These are phyloP conservation scores for Xerocomus spinulosus DNA, from an alignment of 768 basidiomycete genomes.

Conservation along the genomic window DNA sequence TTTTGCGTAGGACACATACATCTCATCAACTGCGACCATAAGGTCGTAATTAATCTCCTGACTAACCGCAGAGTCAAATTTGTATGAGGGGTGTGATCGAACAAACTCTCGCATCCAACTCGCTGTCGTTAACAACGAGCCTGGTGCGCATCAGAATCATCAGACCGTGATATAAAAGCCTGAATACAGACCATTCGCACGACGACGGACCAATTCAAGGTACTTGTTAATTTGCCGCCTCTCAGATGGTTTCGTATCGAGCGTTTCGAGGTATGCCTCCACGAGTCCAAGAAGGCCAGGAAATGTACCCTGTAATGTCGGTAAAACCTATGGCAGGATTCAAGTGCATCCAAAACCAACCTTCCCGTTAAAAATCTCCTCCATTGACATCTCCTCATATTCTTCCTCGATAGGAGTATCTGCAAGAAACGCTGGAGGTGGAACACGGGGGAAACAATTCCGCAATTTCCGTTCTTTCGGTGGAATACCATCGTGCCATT, in stretches of 20 bases:
- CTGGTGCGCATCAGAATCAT: slow-evolving; percentile 35
- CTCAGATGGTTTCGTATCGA: slow-evolving; percentile 67
- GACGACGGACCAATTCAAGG: slow-evolving; percentile 67
- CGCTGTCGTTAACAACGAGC: slow-evolving; percentile 79
- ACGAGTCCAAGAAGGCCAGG: slow-evolving; percentile 81
- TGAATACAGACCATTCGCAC: slow-evolving; percentile 67
- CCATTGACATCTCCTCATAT: slow-evolving; percentile 87
- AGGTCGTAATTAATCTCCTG: slow-evolving; percentile 94
- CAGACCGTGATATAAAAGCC: not conserved
- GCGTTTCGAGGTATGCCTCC: slow-evolving; percentile 77
- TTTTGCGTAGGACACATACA: slow-evolving; percentile 50
- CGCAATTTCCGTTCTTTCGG: slow-evolving; percentile 62
- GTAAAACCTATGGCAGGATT: not conserved
- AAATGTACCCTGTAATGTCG: slow-evolving; percentile 52
- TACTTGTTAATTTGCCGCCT: slow-evolving; percentile 67
- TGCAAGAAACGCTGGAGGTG: slow-evolving; percentile 44
- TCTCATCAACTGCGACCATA: slow-evolving; percentile 81
- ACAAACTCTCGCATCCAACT: slow-evolving; percentile 94
- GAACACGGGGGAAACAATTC: slow-evolving; percentile 64
- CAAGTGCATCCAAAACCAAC: slow-evolving; percentile 33
- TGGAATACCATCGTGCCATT: slow-evolving; percentile 29
- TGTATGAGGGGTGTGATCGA: slow-evolving; percentile 84
- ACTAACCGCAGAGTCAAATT: slow-evolving; percentile 86
- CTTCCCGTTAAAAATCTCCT: slow-evolving; percentile 95
- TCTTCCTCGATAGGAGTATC: slow-evolving; percentile 68